Base-by-base conservation (phyloP, 495 filamentous ascomycete species). In the Hypoxylon rickii region DNA sequence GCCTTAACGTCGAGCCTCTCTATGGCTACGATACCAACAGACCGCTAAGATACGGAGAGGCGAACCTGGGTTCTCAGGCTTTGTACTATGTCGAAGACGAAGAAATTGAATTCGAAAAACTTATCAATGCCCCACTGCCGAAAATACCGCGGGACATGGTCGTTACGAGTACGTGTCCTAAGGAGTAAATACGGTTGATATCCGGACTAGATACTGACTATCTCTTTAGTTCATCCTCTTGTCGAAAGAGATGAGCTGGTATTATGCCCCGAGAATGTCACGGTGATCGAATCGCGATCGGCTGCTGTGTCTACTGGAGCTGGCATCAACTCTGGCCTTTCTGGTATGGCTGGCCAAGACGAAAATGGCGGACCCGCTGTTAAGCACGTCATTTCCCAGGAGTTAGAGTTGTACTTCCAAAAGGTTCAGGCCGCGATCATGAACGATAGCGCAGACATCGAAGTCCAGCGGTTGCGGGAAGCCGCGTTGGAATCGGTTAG, bases 71-170 rank as follows among this genome's bases (percentile, higher is more conserved):
- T 0, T 90, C 92, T 6, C 92, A 97, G 70, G 92, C 93, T 32
- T 78, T 98, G 11, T 98, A 89, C 77, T 98, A 98, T 64, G 88
- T 98, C 21, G 95, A 98, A 67, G 94, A 98, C 73, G 94, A 98
- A 64, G 94, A 98, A 76, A 86, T 97, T 21, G 94, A 98, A 68
- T 97, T 98, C 66, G 94, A 98, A 74, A 97, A 97, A 74, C 73
- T 98, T 58, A 97, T 98, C 68, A 98, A 98, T 75, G 89, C 89
- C 33, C 90, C 94, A 4, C 73, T 98, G 50, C 94, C 94, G 5
- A 97, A 92, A 64, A 91, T 98, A 10, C 95, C 94, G 4, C 76
- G 91, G n/a, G 94, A 98, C 66, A 86, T 93, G 31, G 86, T 85
- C 19, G 91, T 96, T 65, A 97, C 94, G 7, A 86, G 91, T 95